Evolutionary conservation across 164 flowering plant species (phyloP), one percentile per base, ranked within the genome.

Genomic region (Vitis labrusca): DNA sequence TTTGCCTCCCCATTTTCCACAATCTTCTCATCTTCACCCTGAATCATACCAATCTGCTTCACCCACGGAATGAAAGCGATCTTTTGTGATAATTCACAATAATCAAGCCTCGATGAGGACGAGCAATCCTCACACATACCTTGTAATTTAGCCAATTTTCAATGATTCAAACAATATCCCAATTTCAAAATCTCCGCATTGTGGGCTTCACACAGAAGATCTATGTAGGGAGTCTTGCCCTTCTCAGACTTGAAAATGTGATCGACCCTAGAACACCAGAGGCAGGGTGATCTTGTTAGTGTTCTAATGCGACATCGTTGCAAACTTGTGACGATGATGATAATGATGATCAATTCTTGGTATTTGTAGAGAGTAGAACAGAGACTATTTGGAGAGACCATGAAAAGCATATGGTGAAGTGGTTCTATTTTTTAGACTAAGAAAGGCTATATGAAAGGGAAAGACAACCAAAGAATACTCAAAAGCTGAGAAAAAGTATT

Each of bases 111-210:
- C 29, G 66, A 60, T 3, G 89, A 85, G 74, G 93, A 78, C 63
- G 80, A 88, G 88, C 97, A 94, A 77, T 88, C 93, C 80, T 84
- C 92, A 55, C 98, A 92, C 90, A 91, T 73, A 64, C 78, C 80
- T 23, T 72, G 69, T 9, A 84, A 81, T 73, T 83, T 89, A 1
- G 78, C 89, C 65, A 92, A 72, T 61, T 79, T 85, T 27, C 76
- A 76, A 72, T 95, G 98, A 67, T 75, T 84, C 0, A 79, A 68
- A 67, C 96, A 92, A 68, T 73, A 92, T 2, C 89, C 88, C 83
- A 91, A 68, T 51, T 70, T 80, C 50, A 94, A 92, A 79, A 91
- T 80, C 91, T 92, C 98, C 14, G 48, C 37, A 60, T 91, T 85
- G 70, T 95, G 99, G 54, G 48, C 70, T 59, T 91, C 93, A 71